Base-by-base conservation (phyloP, 169 alveolate species). In the Plasmodium adleri region DNA sequence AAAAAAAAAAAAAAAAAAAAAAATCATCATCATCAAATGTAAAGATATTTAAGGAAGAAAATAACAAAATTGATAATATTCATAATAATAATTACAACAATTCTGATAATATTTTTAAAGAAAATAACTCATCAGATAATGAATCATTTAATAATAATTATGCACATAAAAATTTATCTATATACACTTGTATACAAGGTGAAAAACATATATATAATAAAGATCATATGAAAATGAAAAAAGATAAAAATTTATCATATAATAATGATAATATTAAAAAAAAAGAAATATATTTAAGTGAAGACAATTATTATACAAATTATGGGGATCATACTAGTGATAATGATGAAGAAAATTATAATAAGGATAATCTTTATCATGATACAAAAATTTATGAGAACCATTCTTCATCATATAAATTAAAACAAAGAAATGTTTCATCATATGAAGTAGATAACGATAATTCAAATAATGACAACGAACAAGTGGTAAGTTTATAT, bases 1-100 rank as follows among this genome's bases (percentile, higher is more conserved):
- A 64, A 43, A 86, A 59, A 54, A 66, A 74, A 52, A 86, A 85
- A 63, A 20, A n/a, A 15, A n/a, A 20, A 9, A 15, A 39, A 22
- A 13, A 78, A 58, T 17, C 10, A 52, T 2, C 32, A 58, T 17
- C 10, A 52, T 2, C 32, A 62, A 28, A 15, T 45, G 9, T 39
- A 2, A 15, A 15, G 63, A 56, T 5, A 1, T 15, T 10, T n/a
- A 56, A 6, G 15, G 63, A 56, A 6, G 63, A 56, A 56, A 56
- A 12, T 6, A 56, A 12, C 63, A 10, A 15, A 56, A 56, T 56
- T 15, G 63, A 56, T 15, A 15, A 15, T 12, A 6, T 13, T 52
- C 17, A 56, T 56, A 56, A n/a, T 15, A 56, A 56, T 56, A 10
- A 32, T 32, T 32, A 32, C 45, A 32, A 32, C 45, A 32, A 56